phyloP scores from a whole-genome alignment of 768 basidiomycete species.

The Russula sp. region DNA sequence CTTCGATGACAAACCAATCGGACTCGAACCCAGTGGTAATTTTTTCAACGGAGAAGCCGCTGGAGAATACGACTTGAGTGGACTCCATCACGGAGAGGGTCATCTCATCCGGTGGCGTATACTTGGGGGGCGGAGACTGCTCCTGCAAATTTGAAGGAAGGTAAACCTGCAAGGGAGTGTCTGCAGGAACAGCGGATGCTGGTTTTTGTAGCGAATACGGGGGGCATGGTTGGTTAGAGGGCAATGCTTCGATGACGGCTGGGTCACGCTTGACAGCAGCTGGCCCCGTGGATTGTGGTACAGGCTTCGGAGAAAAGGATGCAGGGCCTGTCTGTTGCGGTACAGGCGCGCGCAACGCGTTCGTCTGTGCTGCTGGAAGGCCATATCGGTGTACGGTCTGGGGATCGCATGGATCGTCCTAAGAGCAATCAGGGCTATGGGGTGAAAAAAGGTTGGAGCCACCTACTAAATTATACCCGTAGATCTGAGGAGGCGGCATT shows the following conservation, averaged over 20 bases:
- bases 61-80: slow-evolving; percentile 52
- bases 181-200: not conserved
- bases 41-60: slow-evolving; percentile 58
- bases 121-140: not conserved
- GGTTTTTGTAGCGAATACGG: not conserved
- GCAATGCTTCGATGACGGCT: not conserved
- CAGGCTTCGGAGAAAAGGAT: too few species aligned
- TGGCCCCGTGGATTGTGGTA: not conserved
- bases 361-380: not conserved
- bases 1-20: slow-evolving; percentile 53
- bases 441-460: not conserved
- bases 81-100: slow-evolving; percentile 49
- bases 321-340: not conserved
- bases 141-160: not conserved
- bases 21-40: slow-evolving; percentile 70
- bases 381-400: not conserved
- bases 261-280: slow-evolving; percentile 3
- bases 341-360: not conserved
- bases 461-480: not conserved
- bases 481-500: not conserved
- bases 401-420: not conserved
- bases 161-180: not conserved
- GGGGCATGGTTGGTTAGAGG: not conserved
- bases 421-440: not conserved
- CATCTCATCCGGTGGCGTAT: slow-evolving; percentile 19